Evolutionary conservation across 306 rosid genomes (phyloP), one percentile per base, ranked within the genome.

Genomic region (Alnus rubra): DNA sequence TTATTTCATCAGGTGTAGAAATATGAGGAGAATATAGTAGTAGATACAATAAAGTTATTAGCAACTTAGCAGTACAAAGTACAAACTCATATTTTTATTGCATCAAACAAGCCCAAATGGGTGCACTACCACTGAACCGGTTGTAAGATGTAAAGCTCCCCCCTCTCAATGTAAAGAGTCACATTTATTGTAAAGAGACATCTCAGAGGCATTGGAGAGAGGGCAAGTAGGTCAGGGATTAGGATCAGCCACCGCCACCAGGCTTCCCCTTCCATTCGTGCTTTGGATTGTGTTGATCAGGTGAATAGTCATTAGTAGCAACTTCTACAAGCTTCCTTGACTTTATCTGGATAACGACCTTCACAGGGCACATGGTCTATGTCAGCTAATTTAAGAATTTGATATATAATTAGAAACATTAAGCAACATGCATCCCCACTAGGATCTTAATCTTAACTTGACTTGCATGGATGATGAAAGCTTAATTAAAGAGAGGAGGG

Each of bases 251-350:
- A 44, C 70, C 54, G 51, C 79, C 80, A 60, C 51, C 68, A 56
- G 83, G 80, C 74, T 13, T 69, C 64, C 83, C 64, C 16, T 51
- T 79, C 30, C 23, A 11, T 0, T 70, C 80, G 69, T 83, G 83
- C 78, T 56, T 75, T 0, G 74, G 77, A 75, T 83, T 75, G 35
- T 77, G 74, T 1, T 1, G 16, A 70, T 80, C 71, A 60, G 45
- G 45, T 0, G 9, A 74, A 23, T 83, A 79, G 78, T 75, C 83
- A 51, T 79, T 5, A 42, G 45, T 42, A 42, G 45, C 65, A 47
- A 71, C 2, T 19, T 71, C 73, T 47, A 64, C 23, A 23, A 74
- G 64, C 37, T 79, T 78, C 64, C 86, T 75, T 65, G 47, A 23
- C 62, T 71, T 56, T 64, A 52, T 47, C 50, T 23, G 58, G 52